A percentile compares a stretch with the other conserved stretches of the same genome.
Conservation (phyloP, 768 basidiomycete species). For the Piloderma croceum region DNA sequence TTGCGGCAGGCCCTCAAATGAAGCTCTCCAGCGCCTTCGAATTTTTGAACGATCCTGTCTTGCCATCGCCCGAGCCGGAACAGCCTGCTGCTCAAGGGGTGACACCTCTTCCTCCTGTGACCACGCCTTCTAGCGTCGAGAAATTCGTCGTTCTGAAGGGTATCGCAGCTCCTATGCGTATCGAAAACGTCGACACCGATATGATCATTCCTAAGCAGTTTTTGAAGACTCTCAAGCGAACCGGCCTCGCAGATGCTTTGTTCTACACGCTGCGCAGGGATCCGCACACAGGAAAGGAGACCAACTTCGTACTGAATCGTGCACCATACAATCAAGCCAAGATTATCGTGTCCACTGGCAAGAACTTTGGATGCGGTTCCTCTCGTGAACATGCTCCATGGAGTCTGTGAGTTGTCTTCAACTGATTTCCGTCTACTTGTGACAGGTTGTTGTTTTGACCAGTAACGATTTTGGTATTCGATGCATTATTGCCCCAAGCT, state of each 20-base stretch:
- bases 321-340: constrained; percentile 69
- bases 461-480: constrained; percentile 89
- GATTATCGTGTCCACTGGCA: constrained; percentile 78
- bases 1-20: constrained; percentile 45
- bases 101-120: constrained; percentile 30
- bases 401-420: constrained; percentile 55
- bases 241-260: constrained; percentile 76
- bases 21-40: constrained; percentile 70
- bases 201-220: constrained; percentile 95
- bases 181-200: constrained; percentile 87
- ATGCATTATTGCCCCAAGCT: constrained; percentile 82
- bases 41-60: constrained; percentile 68
- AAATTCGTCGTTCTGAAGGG: constrained; percentile 72
- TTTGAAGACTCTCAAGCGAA: constrained; percentile 86
- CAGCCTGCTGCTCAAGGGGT: constrained; percentile 29
- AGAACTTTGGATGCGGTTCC: constrained; percentile 89
- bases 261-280: constrained; percentile 81
- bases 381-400: constrained; percentile 90
- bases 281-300: constrained; percentile 70
- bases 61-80: constrained; percentile 48
- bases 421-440: constrained; percentile 1
- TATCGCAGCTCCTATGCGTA: constrained; percentile 72
- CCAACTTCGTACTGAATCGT: constrained; percentile 81
- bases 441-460: constrained; percentile 5
- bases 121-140: constrained; percentile 43